Evolutionary conservation across 2,329 filamentous ascomycete genomes (phyloP), one percentile per base, ranked within the genome.

Genomic region (Corniculantispora saksenae): DNA sequence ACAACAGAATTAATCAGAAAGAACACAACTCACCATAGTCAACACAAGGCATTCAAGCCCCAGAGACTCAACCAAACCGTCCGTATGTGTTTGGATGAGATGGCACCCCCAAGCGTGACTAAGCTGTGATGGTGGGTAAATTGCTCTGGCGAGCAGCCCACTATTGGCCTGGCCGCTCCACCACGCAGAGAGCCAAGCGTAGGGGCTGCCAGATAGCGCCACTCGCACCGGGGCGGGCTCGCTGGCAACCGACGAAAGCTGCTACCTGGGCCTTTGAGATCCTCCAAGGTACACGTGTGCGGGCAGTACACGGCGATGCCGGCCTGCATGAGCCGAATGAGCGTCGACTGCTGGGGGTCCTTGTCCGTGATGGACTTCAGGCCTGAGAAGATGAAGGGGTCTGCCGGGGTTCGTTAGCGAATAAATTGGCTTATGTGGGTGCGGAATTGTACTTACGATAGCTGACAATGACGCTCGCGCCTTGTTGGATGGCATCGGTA

Each of bases 321-420:
- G 76, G 91, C 88, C 68, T 92, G 91, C 55, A 90, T 91, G 15
- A 99, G 85, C 53, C 90, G 86, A 4, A 99, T 84, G 38, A 99
- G 86, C 8, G 92, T 92, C 51, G 89, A 86, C 75, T 99, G 95
- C 77, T 98, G 95, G 12, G 92, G 86, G 74, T 99, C 91, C 67
- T 85, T 84, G 56, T 93, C 86, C 40, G 92, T 97, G 74, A 99
- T 82, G 69, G 92, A 90, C 79, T 97, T 99, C 70, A 99, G 84
- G 61, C 91, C 91, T 57, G 91, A 89, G 83, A 99, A 99, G 75
- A 99, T 98, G 75, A 98, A 95, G 25, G 95, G 95, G 78, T 99
- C 92, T 96, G 78, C 98, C 91, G 94, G 71, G 67, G 25, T 7
- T 21, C 21, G 21, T 55, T 23, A 48, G 25, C 8, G 2, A 8